Evolutionary conservation across 176 grass and related monocot species (phyloP), one percentile per base, ranked within the genome.

Genomic region (Zoysia japonica): DNA sequence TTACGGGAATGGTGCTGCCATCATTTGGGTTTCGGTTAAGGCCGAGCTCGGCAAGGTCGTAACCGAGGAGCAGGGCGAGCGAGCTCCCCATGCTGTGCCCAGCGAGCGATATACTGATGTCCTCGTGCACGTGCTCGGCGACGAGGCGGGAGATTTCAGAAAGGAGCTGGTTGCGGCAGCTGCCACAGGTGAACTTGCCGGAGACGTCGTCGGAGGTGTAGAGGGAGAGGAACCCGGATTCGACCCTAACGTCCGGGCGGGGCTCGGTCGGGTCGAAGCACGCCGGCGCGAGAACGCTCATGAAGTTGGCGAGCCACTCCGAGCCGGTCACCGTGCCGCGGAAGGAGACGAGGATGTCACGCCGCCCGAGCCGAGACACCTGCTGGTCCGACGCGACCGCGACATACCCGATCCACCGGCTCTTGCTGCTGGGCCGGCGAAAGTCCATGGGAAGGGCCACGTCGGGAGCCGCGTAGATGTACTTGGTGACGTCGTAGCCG

Each of bases 51-150:
- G 89, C 89, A 17, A 96, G 78, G 76, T 92, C 93, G 54, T 96
- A 92, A 43, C 87, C 93, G 52, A 96, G 89, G 6, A 96, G 89
- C 3, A 85, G 47, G 0, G 93, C 93, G 7, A 96, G 67, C 36
- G 93, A 92, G 87, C 93, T 96, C 2, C 93, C 93, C 93, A 96
- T 92, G 89, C 89, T 96, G 80, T 96, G 93, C 4, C 89, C 93
- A 0, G 87, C 87, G 19, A 96, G 84, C 10, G 92, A 91, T 52
- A 95, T 89, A 74, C 89, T 91, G 2, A 94, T 14, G 2, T 78
- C 84, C 12, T 91, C 92, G 56, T 83, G 43, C 38, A 64, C 85
- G 75, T 92, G 54, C 35, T 78, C 38, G n/a, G 41, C 35, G 40
- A 90, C 35, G 10, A 96, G 81, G 2, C 82, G 75, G 0, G 85